Evolutionary conservation across 345 rosid species (phyloP).

Genomic region (Eucalyptus lansdowneana): DNA sequence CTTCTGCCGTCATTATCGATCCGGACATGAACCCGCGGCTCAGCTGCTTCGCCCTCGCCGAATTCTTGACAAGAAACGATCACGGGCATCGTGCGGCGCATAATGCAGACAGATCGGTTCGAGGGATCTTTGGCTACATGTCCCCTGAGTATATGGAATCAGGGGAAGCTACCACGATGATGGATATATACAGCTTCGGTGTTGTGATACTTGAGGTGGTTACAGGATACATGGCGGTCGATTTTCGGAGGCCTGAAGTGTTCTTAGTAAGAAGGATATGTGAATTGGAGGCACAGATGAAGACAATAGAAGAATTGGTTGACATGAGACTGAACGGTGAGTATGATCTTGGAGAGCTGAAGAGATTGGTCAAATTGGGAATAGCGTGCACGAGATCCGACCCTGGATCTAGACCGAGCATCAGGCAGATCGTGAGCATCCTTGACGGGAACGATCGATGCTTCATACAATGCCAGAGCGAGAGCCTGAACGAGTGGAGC

Average conservation of each 20-base stretch:
- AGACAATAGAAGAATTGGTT: slow-evolving; percentile 36
- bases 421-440: slow-evolving; percentile 76
- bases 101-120: slow-evolving; percentile 35
- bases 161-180: slow-evolving; percentile 76
- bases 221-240: slow-evolving; percentile 81
- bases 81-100: slow-evolving; percentile 49
- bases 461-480: slow-evolving; percentile 21
- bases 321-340: slow-evolving; percentile 40
- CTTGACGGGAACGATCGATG: slow-evolving; percentile 68
- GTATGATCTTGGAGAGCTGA: slow-evolving; percentile 32
- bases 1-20: slow-evolving; percentile 66
- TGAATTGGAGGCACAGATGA: slow-evolving; percentile 32
- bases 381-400: slow-evolving; percentile 69
- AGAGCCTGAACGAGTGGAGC: slow-evolving; percentile 55
- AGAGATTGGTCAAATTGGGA: slow-evolving; percentile 55
- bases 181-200: slow-evolving; percentile 87
- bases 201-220: slow-evolving; percentile 82
- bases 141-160: slow-evolving; percentile 88
- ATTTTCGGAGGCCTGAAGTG: slow-evolving; percentile 67
- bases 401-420: slow-evolving; percentile 60
- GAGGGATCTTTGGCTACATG: slow-evolving; percentile 93
- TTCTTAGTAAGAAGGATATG: slow-evolving; percentile 48
- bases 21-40: slow-evolving; percentile 83
- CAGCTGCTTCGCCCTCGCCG: slow-evolving; percentile 78
- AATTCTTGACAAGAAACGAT: slow-evolving; percentile 77